Conservation (phyloP, 176 grass and related monocot genomes). For the Carex myosuroides region DNA sequence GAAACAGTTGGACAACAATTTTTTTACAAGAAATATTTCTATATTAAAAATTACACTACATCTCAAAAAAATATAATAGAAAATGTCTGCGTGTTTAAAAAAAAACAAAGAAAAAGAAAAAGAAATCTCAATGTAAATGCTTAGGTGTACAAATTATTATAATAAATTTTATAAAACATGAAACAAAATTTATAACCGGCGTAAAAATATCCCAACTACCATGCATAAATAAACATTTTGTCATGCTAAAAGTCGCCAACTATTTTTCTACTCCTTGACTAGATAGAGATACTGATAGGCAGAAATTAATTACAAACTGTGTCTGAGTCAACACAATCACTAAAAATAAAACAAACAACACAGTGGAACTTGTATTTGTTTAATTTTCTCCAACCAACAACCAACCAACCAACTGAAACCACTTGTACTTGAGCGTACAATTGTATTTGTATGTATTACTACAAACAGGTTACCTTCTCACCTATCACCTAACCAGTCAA, state of each 20-base stretch:
- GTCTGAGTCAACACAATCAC: not conserved
- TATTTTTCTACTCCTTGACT: not conserved
- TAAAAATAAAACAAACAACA: not conserved
- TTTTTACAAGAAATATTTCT: too few relatives aligned
- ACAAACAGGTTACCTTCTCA: not conserved
- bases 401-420: not conserved
- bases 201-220: not conserved
- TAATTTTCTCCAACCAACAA: not conserved
- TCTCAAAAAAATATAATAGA: too few relatives aligned
- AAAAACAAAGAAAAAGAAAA: too few relatives aligned
- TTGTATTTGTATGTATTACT: not conserved
- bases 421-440: constrained; percentile 4
- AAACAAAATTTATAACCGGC: not conserved
- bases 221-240: not conserved
- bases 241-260: not conserved
- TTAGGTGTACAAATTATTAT: not conserved
- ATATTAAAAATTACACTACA: too few relatives aligned
- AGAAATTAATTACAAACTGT: not conserved
- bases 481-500: not conserved
- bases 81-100: too few relatives aligned
- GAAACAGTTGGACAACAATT: too few relatives aligned
- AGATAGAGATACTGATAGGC: not conserved
- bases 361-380: not conserved
- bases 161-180: not conserved
- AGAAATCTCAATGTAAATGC: too few relatives aligned